These are phyloP conservation scores for Saksenaea vasiformis DNA, from an alignment of 371 early-diverging fungal species.

Conservation along the genomic window DNA sequence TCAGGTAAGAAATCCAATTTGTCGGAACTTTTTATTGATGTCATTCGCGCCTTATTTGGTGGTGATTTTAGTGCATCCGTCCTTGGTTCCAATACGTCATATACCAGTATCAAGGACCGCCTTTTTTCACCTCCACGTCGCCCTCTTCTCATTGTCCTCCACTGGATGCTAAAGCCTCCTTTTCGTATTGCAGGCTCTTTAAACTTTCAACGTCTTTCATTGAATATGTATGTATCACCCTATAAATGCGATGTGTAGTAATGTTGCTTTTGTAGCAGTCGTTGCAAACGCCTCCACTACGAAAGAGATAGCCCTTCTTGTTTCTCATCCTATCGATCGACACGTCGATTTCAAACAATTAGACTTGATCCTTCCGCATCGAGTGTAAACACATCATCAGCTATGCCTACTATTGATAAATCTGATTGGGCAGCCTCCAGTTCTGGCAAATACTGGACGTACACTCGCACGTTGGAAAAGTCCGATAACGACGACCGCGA, in stretches of 20 bases:
- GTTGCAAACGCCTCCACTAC: not conserved
- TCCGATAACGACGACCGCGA: constrained; percentile 77
- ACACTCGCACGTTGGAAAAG: constrained; percentile 49
- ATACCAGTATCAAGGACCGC: not conserved
- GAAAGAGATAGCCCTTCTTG: not conserved
- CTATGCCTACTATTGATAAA: not conserved
- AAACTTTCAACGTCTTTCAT: not conserved
- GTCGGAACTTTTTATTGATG: too few species aligned
- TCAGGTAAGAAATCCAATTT: too few species aligned
- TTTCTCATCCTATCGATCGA: not conserved
- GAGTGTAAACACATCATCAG: not conserved
- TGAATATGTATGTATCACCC: not conserved
- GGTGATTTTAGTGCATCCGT: too few species aligned
- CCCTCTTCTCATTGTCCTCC: not conserved
- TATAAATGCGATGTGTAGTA: not conserved
- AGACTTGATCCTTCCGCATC: not conserved
- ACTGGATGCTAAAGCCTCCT: constrained; percentile 5
- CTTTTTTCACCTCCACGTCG: not conserved
- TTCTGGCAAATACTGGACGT: constrained; percentile 41
- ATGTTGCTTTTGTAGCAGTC: not conserved
- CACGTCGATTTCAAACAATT: not conserved
- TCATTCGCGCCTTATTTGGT: too few species aligned
- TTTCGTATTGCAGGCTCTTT: not conserved
- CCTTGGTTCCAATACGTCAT: too few species aligned
- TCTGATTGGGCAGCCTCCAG: constrained; percentile 40